Conservation (phyloP, 192 early-diverging fungal species). For the Gaertneriomyces semiglobifer region DNA sequence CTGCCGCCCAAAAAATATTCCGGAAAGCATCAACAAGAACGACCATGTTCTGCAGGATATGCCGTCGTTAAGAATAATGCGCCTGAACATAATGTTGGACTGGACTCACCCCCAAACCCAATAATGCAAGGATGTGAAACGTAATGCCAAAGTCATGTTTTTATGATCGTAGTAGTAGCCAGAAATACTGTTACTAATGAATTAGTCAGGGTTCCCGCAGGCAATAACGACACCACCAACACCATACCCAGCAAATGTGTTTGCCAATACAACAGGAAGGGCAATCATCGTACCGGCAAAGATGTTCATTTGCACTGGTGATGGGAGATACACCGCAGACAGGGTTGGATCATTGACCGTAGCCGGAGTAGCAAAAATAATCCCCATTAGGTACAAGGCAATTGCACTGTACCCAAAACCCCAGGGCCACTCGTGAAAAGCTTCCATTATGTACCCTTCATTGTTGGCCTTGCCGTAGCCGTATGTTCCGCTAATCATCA, state of each 20-base stretch:
- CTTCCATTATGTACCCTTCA: constrained; percentile 20
- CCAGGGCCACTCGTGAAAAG: constrained; percentile 19
- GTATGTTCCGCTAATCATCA: constrained; percentile 4
- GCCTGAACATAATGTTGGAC: neutral
- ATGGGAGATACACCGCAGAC: constrained; percentile 4
- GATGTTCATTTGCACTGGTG: constrained; percentile 3
- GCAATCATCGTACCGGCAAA: constrained; percentile 5
- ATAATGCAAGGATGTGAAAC: constrained; percentile 7
- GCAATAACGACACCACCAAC: neutral
- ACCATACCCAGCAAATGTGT: constrained; percentile 10
- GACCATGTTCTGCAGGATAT: neutral
- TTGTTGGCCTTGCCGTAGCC: constrained; percentile 10
- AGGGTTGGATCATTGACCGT: neutral
- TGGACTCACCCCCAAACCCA: constrained; percentile 15
- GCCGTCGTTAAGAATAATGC: neutral
- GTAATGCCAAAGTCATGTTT: constrained; percentile 6
- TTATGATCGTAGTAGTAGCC: neutral
- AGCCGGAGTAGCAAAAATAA: constrained; percentile 13
- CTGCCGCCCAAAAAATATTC: constrained; percentile 12
- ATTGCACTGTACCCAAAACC: constrained; percentile 9
- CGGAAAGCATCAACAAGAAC: constrained; percentile 1
- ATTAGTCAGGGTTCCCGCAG: too few species aligned
- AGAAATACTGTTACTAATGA: neutral
- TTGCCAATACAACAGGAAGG: neutral
- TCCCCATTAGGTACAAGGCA: constrained; percentile 11